Evolutionary conservation across 257 asterid genomes (phyloP).

Genomic region (Capsicum chinense): DNA sequence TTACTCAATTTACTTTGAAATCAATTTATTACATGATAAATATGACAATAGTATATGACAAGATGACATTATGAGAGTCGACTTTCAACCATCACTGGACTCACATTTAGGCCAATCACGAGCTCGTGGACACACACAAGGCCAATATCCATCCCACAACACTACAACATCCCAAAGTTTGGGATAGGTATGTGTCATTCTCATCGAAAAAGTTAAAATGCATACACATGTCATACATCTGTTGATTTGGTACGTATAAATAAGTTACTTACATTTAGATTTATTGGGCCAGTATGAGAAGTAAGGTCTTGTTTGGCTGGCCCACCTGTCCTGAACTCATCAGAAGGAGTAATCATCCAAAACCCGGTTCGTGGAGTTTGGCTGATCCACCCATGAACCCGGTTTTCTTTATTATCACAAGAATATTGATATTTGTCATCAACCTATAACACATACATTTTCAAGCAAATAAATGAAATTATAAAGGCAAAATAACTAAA

Average conservation of each 20-base stretch:
- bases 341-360: conserved; percentile 84
- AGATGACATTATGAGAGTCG: neutral
- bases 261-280: conserved; percentile 61
- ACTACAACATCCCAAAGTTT: neutral
- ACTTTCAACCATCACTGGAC: neutral
- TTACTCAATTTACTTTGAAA: neutral
- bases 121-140: neutral
- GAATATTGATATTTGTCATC: conserved; percentile 94
- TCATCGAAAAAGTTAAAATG: neutral
- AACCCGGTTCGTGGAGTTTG: conserved; percentile 64
- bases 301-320: conserved; percentile 95
- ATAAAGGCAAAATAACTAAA: neutral
- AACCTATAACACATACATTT: conserved; percentile 46
- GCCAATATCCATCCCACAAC: neutral
- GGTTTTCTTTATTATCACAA: conserved; percentile 69
- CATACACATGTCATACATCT: neutral
- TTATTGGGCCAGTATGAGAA: conserved; percentile 84
- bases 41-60: too few relatives aligned
- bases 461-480: neutral
- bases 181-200: neutral
- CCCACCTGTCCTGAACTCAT: conserved; percentile 81
- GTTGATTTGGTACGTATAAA: neutral
- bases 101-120: neutral
- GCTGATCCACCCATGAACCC: conserved; percentile 88
- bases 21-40: neutral